Base-by-base conservation (phyloP, 495 filamentous ascomycete genomes). In the Parathielavia appendiculata region DNA sequence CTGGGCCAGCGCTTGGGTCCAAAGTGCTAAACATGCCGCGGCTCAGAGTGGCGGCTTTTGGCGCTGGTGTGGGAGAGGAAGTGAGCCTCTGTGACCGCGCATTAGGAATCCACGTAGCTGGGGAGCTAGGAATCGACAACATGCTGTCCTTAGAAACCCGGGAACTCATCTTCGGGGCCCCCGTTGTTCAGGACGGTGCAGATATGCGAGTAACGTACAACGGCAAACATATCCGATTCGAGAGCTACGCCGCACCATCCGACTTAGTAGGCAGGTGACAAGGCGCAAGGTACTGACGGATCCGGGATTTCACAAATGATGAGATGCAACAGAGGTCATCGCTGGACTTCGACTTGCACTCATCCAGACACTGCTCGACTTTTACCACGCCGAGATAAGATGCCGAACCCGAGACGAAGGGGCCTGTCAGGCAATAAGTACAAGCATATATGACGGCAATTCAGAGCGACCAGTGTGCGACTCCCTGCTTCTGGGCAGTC, bases 1-100 rank as follows among this genome's bases (percentile, higher is more conserved):
- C 0, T 68, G 65, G 65, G 61, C 60, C 8, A 56, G 19, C 13
- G 45, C 51, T 4, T 69, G 67, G 67, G 30, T 35, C 9, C 14
- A 48, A 45, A 56, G 45, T 0, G 4, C n/a, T 23, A 16, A 23
- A 48, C n/a, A n/a, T n/a, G n/a, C n/a, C n/a, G n/a, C n/a, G n/a
- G n/a, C n/a, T n/a, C n/a, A n/a, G n/a, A n/a, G n/a, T n/a, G n/a
- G n/a, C n/a, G n/a, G n/a, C n/a, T n/a, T n/a, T n/a, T n/a, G n/a
- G n/a, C n/a, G n/a, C n/a, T n/a, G n/a, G n/a, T n/a, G n/a, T n/a
- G n/a, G n/a, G n/a, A n/a, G n/a, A n/a, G n/a, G n/a, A n/a, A n/a
- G n/a, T n/a, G n/a, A n/a, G n/a, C n/a, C n/a, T n/a, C n/a, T 5
- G 19, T 17, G 47, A 32, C 1, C 13, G 30, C 5, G 10, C 35